Base-by-base conservation (phyloP, 2,329 filamentous ascomycete species). In the Apiospora koreana region DNA sequence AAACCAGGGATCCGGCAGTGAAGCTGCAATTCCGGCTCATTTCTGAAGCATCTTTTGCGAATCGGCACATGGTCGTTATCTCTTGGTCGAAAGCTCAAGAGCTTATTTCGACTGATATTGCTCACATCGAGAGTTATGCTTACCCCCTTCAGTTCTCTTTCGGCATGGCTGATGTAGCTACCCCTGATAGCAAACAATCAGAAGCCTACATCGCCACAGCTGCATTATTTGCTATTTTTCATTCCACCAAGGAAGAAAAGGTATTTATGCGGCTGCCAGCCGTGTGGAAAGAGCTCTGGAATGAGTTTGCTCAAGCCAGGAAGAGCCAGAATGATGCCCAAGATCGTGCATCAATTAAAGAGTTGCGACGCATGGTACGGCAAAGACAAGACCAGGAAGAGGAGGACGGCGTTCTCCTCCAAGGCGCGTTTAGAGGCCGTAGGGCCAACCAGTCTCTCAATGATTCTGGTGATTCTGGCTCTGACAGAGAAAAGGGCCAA, bases 241-340 rank as follows among this genome's bases (percentile, higher is more conserved):
- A 90, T 1, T 87, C 91, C 21, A 82, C 89, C 0, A 96, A 94
- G 75, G 95, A 98, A 77, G 94, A 97, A 73, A 98, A 97, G 79
- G 89, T 94, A 2, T 92, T 92, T 71, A 80, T 97, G 72, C 89
- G 93, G 67, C 84, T 99, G 21, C 94, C 95, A 4, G 86, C 91
- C 0, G 86, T 89, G 1, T 99, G 94, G 93, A 91, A 93, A 78
- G 93, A 97, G 74, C 83, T 98, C 1, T 98, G 95, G 91, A 86
- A 88, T 12, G 94, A 98, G 77, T 88, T 97, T 71, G 85, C 90
- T 0, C 89, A 91, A 67, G 82, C 86, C 25, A 93, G 91, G 76
- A 95, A 94, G 79, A 88, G 87, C 58, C 86, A 92, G 68, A 82
- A 89, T 5, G 93, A 97, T 77, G 85, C 90, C 31, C 82, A 85